Conservation (phyloP, 495 filamentous ascomycete species). For the Penicillium manginii region DNA sequence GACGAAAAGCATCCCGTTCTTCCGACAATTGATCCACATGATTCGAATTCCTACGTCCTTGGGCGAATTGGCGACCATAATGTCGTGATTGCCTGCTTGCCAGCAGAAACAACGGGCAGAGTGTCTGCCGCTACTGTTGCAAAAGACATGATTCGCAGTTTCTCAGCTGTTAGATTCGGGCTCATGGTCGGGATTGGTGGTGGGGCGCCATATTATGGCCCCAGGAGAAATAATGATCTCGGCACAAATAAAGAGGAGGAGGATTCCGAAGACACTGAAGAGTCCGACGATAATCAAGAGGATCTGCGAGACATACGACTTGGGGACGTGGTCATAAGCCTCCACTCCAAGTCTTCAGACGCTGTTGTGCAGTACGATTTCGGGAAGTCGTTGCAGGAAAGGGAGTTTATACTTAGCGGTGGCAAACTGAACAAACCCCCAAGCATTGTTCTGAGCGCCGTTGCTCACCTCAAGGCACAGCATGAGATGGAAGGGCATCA, state of each 20-base stretch:
- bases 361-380: slow-evolving; percentile 9
- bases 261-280: no score
- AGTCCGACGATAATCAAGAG: no score
- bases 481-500: no score
- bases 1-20: not conserved
- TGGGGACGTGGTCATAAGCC: not conserved
- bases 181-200: slow-evolving; percentile 11
- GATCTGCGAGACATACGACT: not conserved
- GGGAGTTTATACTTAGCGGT: slow-evolving; percentile 1
- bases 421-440: slow-evolving; percentile 7
- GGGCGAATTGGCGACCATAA: slow-evolving; percentile 6
- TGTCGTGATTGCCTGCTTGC: slow-evolving; percentile 4
- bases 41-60: not conserved
- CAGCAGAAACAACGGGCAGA: not conserved
- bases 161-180: slow-evolving; percentile 5
- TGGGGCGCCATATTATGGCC: not conserved
- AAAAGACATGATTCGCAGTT: not conserved
- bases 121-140: not conserved
- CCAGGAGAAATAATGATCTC: not conserved
- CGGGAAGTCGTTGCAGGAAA: not conserved
- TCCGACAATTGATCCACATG: not conserved
- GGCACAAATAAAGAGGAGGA: not conserved
- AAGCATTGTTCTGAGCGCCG: not conserved
- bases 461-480: not conserved
- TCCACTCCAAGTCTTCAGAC: no score